Evolutionary conservation across 2,329 filamentous ascomycete genomes (phyloP).

Genomic region (Xylaria sp.): DNA sequence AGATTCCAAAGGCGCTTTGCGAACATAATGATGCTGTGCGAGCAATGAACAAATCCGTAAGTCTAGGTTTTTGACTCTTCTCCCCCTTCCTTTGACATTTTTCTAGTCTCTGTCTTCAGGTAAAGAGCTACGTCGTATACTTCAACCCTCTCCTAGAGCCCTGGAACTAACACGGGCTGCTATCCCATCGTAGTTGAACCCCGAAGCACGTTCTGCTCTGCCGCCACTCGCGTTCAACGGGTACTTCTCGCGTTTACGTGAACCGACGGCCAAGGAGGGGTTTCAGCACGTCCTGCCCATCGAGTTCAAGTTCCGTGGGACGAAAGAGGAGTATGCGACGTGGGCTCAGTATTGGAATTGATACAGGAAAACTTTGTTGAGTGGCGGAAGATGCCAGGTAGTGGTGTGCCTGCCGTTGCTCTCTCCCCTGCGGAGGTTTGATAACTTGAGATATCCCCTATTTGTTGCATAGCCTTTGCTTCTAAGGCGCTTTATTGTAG

Average conservation of each 20-base stretch:
- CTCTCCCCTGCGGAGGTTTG: background rate
- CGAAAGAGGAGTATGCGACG: conserved; percentile 72
- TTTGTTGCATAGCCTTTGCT: background rate
- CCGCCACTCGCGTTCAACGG: conserved; percentile 83
- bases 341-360: conserved; percentile 85
- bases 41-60: conserved; percentile 66
- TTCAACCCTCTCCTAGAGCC: background rate
- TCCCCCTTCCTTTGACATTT: background rate
- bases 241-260: conserved; percentile 77
- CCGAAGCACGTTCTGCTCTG: conserved; percentile 78
- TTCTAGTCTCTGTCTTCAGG: conserved; percentile 1
- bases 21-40: conserved; percentile 91
- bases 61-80: conserved; percentile 20
- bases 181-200: conserved; percentile 73
- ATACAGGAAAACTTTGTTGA: background rate
- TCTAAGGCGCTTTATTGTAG: background rate
- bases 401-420: background rate
- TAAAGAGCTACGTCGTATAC: background rate
- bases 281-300: conserved; percentile 83
- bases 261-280: conserved; percentile 79
- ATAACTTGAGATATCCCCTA: conserved; percentile 15
- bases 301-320: conserved; percentile 80
- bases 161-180: background rate
- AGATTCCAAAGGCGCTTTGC: conserved; percentile 73
- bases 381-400: background rate